phyloP scores from a whole-genome alignment of 202 grass and related monocot species.

The Panicum hallii region DNA sequence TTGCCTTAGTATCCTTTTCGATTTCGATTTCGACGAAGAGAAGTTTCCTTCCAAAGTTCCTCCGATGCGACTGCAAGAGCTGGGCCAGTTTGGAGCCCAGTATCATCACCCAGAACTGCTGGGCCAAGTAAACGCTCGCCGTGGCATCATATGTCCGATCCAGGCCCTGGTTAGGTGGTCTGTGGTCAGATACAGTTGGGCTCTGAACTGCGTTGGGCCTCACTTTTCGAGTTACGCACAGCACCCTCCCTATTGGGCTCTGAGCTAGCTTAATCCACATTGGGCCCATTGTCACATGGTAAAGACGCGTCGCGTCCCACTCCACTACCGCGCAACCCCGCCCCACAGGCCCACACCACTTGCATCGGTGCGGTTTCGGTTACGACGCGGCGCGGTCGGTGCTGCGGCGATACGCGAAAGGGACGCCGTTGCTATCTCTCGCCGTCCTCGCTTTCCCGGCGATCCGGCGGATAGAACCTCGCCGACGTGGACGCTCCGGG shows the following conservation, averaged over 20 bases:
- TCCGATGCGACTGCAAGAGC: neutral
- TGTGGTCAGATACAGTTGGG: too few species aligned
- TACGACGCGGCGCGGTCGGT: neutral
- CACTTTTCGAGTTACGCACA: neutral
- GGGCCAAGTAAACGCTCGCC: neutral
- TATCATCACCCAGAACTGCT: neutral
- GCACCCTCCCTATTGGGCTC: too few species aligned
- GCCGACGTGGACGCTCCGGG: neutral
- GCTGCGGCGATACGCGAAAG: slow-evolving; percentile 2
- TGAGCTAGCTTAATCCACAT: too few species aligned
- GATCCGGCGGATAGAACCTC: neutral
- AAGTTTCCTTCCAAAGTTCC: neutral
- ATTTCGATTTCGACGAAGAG: neutral
- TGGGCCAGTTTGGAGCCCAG: neutral
- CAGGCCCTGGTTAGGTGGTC: neutral
- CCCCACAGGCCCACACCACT: neutral
- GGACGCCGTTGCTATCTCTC: slow-evolving; percentile 14
- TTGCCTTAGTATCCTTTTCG: neutral
- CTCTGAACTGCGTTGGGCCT: neutral
- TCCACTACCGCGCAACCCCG: too few species aligned
- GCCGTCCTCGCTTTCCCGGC: neutral
- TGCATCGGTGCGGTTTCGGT: neutral
- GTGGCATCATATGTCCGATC: neutral
- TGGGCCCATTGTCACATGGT: too few species aligned
- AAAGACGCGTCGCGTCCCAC: too few species aligned